Conservation (phyloP, 2,329 filamentous ascomycete genomes). For the Diaporthe vaccinii region DNA sequence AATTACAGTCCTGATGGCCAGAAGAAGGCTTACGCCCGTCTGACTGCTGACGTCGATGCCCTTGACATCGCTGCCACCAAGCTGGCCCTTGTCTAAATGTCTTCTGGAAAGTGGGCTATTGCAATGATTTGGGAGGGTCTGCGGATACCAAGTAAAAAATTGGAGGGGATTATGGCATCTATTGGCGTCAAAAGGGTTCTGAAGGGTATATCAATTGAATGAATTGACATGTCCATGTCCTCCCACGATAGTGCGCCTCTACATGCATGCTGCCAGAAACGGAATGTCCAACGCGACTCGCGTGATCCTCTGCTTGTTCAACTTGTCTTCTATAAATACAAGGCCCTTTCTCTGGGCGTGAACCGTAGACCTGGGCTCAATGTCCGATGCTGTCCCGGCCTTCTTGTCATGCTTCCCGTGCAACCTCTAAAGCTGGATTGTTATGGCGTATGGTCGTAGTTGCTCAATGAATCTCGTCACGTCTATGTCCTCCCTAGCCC, state of each 20-base stretch:
- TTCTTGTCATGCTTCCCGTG: not conserved
- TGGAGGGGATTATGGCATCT: slow-evolving; percentile 38
- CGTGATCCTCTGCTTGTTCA: not conserved
- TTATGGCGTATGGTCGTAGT: not conserved
- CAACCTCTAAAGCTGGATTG: not conserved
- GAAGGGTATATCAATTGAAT: slow-evolving; percentile 42
- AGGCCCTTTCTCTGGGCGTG: not conserved
- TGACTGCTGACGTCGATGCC: slow-evolving; percentile 96
- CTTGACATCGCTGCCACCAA: slow-evolving; percentile 99
- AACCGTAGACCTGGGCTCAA: not conserved
- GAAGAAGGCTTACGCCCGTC: slow-evolving; percentile 98
- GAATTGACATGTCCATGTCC: slow-evolving; percentile 42
- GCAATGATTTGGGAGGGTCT: slow-evolving; percentile 34
- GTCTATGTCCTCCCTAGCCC: slow-evolving; percentile 16
- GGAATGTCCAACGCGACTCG: not conserved
- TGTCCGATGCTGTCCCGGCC: not conserved
- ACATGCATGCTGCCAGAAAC: slow-evolving; percentile 9
- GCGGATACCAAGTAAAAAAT: slow-evolving; percentile 35
- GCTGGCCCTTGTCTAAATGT: slow-evolving; percentile 92
- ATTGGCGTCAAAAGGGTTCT: slow-evolving; percentile 41
- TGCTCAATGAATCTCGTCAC: not conserved
- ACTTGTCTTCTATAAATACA: not conserved
- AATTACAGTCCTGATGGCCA: slow-evolving; percentile 84
- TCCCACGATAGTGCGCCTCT: slow-evolving; percentile 18
- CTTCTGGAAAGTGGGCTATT: slow-evolving; percentile 56